Base-by-base conservation (phyloP, 345 rosid genomes). In the Lumnitzera racemosa region DNA sequence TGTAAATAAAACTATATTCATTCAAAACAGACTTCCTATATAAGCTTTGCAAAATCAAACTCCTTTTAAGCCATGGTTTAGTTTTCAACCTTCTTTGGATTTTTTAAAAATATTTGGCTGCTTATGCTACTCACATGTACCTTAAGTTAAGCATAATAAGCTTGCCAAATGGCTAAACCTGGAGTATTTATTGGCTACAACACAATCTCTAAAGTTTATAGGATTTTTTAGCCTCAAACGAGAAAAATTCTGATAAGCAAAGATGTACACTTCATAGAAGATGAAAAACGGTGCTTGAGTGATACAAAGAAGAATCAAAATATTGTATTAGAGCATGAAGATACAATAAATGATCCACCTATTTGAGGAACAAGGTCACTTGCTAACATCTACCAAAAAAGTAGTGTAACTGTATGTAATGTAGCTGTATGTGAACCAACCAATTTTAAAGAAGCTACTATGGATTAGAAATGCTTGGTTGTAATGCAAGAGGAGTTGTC, bases 161-260 rank as follows among this genome's bases (percentile, higher is more conserved):
- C 17, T 65, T 9, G 65, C 12, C 54, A 53, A 14, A 70, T 55
- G 43, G 55, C 51, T 13, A 0, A 6, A 1, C 10, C 10, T 4
- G 41, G 67, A 0, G 61, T 60, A 12, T 67, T 68, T 41, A 10
- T 68, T 2, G 69, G 73, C 6, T 68, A 59, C 8, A 61, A 48
- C 7, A 10, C n/a, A 9, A 5, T 29, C 13, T 61, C 54, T 1
- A 68, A 73, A 27, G 67, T 9, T 12, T 69, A 74, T 17, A 61
- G 49, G 27, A 24, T 61, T 2, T 71, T 55, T 31, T 47, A 50
- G 0, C 63, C 55, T 8, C 12, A 55, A 24, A 29, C 31, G 12
- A 20, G 15, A 23, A 71, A 71, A 13, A 25, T 55, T 0, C 6
- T 51, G n/a, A 14, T 63, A 0, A 57, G 55, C 13, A 57, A 50